Evolutionary conservation across 2,329 filamentous ascomycete species (phyloP).

Genomic region (Claviceps monticola): DNA sequence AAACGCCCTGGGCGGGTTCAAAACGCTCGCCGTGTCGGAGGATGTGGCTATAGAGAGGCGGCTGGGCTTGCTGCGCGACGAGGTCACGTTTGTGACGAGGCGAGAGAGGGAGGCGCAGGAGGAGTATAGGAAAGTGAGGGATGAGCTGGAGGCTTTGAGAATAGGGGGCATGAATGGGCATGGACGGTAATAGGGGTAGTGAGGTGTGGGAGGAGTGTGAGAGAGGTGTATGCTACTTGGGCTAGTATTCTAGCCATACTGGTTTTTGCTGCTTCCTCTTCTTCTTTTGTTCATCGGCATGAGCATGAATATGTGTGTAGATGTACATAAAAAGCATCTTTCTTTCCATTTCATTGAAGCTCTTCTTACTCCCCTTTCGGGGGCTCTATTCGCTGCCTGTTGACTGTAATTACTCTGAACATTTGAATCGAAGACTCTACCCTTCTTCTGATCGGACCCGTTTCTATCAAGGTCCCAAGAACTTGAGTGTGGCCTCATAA

Average conservation of each 20-base stretch:
- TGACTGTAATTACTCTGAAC: too few species aligned
- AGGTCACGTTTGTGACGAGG: slow-evolving; percentile 66
- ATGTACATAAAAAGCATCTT: too few species aligned
- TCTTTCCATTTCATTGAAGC: too few species aligned
- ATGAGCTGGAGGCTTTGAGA: slow-evolving; percentile 57
- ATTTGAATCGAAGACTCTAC: too few species aligned
- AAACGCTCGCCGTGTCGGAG: slow-evolving; percentile 64
- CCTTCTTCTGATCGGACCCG: too few species aligned
- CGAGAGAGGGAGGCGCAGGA: slow-evolving; percentile 88
- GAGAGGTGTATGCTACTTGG: background rate
- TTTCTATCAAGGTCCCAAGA: too few species aligned
- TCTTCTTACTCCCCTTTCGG: too few species aligned
- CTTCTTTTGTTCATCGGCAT: background rate
- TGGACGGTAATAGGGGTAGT: slow-evolving; percentile 24
- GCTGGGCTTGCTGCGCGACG: slow-evolving; percentile 63
- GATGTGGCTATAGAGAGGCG: slow-evolving; percentile 60
- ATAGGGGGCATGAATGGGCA: slow-evolving; percentile 22
- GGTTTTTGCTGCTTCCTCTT: too few species aligned
- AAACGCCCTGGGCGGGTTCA: slow-evolving; percentile 59
- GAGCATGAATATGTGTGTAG: background rate
- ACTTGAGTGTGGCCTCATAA: too few species aligned
- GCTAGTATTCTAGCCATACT: too few species aligned
- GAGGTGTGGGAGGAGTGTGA: background rate
- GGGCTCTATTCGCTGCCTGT: too few species aligned
- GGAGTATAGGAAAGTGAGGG: slow-evolving; percentile 58